Base-by-base conservation (phyloP, 2,329 filamentous ascomycete genomes). In the Beauveria caledonica region DNA sequence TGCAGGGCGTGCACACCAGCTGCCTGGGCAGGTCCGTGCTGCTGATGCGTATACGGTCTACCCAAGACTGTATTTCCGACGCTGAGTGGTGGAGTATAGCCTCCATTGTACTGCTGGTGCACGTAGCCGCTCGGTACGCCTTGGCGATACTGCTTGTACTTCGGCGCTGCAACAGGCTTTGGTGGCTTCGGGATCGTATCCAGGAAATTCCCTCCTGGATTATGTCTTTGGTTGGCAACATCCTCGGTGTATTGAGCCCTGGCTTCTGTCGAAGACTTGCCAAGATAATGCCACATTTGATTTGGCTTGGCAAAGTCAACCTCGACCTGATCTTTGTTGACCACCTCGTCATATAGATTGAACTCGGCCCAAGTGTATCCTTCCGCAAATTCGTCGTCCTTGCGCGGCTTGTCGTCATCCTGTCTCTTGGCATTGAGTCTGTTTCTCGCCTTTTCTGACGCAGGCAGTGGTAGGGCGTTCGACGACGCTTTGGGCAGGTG, bases 201-300 rank as follows among this genome's bases (percentile, higher is more conserved):
- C 69, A 92, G 72, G 72, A 88, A 92, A 69, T 88, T 89, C 65
- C 85, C 86, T 73, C 83, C 86, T 2, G 80, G 76, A 62, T 90
- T 90, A 72, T 90, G 81, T 50, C 77, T 76, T n/a, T 74, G 79
- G 13, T 73, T 79, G 9, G 68, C 64, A 48, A 82, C 84, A 73
- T 96, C 86, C 68, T 94, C 89, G 5, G 92, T 96, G 74, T 94
- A 99, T 71, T 95, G 91, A 27, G 92, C 87, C 72, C 87, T 92
- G 58, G 91, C 89, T 69, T 97, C 93, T 7, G 93, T 97, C 23
- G 93, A 97, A 21, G 82, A 84, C 71, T 85, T 85, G 36, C 90
- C 90, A 62, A 99, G 80, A 71, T 97, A 97, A 75, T 91, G 84
- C 90, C 92, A 97, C 19, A 96, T 73, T 70, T 90, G 87, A 63